phyloP scores from a whole-genome alignment of 192 early-diverging fungal species.

The Rhizoclosmatium sp. region DNA sequence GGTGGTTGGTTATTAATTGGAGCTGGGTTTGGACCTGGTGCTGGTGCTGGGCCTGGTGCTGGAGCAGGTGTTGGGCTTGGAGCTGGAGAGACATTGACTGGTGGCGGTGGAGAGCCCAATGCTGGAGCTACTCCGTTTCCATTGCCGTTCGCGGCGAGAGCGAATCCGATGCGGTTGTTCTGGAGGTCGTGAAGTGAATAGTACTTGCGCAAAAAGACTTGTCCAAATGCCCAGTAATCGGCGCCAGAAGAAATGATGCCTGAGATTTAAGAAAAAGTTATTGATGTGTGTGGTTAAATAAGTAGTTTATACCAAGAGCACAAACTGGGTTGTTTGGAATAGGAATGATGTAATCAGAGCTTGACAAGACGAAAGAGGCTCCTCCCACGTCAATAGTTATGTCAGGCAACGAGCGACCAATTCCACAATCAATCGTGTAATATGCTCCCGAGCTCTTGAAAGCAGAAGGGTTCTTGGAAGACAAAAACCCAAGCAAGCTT shows the following conservation, averaged over 20 bases:
- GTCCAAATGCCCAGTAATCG: conserved; percentile 62
- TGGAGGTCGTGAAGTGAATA: conserved; percentile 60
- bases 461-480: background rate
- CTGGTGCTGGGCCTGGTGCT: too few species aligned
- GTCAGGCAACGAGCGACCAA: background rate
- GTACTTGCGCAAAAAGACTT: conserved; percentile 62
- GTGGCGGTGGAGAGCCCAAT: too few species aligned
- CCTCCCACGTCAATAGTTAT: background rate
- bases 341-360: too few species aligned
- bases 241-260: conserved; percentile 6
- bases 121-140: too few species aligned
- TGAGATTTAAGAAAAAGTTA: too few species aligned
- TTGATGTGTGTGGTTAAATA: conserved; percentile 23
- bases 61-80: too few species aligned
- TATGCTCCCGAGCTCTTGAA: background rate
- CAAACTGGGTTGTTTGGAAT: conserved; percentile 73
- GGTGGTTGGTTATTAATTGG: too few species aligned
- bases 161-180: conserved; percentile 75
- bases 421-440: background rate
- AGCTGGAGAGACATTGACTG: too few species aligned
- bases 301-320: conserved; percentile 71
- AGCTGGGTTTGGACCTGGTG: too few species aligned
- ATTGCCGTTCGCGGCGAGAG: conserved; percentile 15
- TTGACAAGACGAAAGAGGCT: too few species aligned
- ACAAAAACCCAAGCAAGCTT: background rate